Evolutionary conservation across 2,329 filamentous ascomycete species (phyloP), one percentile per base, ranked within the genome.

Genomic region (Aspergillus pseudonomiae): DNA sequence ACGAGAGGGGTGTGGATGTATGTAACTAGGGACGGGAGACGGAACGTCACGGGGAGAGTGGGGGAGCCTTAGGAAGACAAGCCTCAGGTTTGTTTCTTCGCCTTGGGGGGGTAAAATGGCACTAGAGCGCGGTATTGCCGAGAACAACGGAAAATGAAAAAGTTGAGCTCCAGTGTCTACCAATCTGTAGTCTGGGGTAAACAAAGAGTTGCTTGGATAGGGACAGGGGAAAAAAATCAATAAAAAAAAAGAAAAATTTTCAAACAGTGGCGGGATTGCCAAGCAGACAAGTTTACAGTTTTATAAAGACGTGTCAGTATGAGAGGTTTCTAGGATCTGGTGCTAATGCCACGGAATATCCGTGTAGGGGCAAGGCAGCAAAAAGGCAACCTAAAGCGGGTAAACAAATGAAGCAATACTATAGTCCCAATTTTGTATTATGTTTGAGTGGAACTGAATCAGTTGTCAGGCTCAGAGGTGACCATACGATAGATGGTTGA

Each of bases 31-130:
- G 46, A 52, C 46, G 46, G 55, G 41, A 60, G 43, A 48, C 36
- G 43, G 61, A 61, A 62, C 60, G 63, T 67, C 66, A 66, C 66
- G 34, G 56, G 60, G 62, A 59, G 61, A 36, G 61, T 48, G 61
- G 56, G 45, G 55, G 36, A 56, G 30, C 34, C 24, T 52, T 30
- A 30, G 46, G 46, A 36, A 30, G 46, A 52, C 46, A 52, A 52
- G 46, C 46, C 46, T 52, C 46, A 52, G 46, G 46, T 52, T 52
- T 48, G n/a, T 10, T 10, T 30, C 26, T 19, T 52, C 46, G 21
- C 39, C 34, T 32, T 45, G 26, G 52, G 41, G 52, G 36, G 26
- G 34, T 16, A 55, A 32, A 34, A 36, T 24, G 34, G 56, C 28
- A 59, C 12, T 36, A 39, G 16, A 16, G 45, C 34, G 26, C 57